Conservation (phyloP, 2,329 filamentous ascomycete genomes). For the Colletotrichum spaethianum region DNA sequence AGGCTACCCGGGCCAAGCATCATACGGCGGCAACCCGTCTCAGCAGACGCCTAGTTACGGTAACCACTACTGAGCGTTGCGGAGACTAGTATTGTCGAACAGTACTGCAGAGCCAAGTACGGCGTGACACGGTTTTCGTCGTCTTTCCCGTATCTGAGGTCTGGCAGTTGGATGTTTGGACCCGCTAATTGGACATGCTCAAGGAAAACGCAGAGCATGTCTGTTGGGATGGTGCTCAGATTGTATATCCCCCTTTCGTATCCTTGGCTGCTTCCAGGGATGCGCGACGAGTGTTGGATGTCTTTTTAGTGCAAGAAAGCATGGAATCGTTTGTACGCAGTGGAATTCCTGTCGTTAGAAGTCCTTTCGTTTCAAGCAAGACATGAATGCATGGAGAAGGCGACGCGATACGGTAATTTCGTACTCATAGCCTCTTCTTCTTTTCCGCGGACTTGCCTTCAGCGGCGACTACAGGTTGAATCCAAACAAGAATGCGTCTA, state of each 20-base stretch:
- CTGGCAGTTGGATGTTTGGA: neutral
- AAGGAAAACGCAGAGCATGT: conserved; percentile 1
- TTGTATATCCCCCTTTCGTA: conserved; percentile 9
- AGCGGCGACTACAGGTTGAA: conserved; percentile 48
- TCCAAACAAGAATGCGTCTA: conserved; percentile 50
- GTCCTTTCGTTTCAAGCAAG: conserved; percentile 25
- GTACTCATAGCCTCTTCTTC: conserved; percentile 49
- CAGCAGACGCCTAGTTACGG: conserved; percentile 42
- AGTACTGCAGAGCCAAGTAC: neutral
- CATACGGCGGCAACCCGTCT: conserved; percentile 39
- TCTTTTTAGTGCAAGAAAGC: conserved; percentile 1
- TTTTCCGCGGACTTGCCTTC: conserved; percentile 53
- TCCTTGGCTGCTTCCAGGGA: conserved; percentile 13
- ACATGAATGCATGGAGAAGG: conserved; percentile 30
- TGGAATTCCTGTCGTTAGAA: conserved; percentile 32
- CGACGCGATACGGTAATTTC: conserved; percentile 12
- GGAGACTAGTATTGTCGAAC: neutral
- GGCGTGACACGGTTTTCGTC: neutral
- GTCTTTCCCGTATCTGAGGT: neutral
- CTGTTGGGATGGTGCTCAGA: neutral
- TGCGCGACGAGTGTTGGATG: neutral
- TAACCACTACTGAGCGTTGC: conserved; percentile 36
- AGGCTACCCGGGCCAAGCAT: conserved; percentile 51
- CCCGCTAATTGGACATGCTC: neutral
- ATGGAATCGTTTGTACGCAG: conserved; percentile 19